Evolutionary conservation across 2,329 filamentous ascomycete genomes (phyloP), one percentile per base, ranked within the genome.

Genomic region (Aureobasidium sp.): DNA sequence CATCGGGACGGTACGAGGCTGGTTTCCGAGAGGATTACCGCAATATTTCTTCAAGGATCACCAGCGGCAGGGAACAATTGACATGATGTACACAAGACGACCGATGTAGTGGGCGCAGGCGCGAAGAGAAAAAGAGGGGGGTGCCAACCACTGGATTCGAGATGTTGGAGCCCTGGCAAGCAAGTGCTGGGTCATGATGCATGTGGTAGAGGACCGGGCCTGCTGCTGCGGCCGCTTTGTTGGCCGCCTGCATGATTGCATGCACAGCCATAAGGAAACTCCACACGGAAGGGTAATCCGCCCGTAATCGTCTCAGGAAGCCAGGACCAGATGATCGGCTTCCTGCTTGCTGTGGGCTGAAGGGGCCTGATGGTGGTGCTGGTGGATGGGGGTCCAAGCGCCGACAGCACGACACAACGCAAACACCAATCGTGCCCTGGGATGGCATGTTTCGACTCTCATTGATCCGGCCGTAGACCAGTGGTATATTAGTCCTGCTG

Each of bases 161-260:
- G 14, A 24, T 49, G 45, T 40, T 35, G 44, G n/a, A 42, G 40
- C 33, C 45, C 45, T 49, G 45, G 44, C 5, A 40, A 50, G 24
- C n/a, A 31, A 39, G 54, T 59, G 44, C 54, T 59, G 33, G 42
- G 22, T 29, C 44, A 57, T 47, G 29, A 39, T 50, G 57, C 57
- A 50, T 31, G 45, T 60, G 29, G 57, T 50, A 50, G 35, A 60
- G 37, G 57, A 50, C 57, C n/a, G 35, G 8, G 33, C 44, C 44
- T 60, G 57, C 45, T 60, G 57, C 57, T 60, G 57, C 57, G 57
- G 57, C 57, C 57, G 57, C 45, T 50, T 60, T 60, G 57, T 60
- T 60, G 57, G 45, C 57, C 57, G 44, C 45, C 57, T 60, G 57
- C 57, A 60, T 40, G 24, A 7, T 60, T 50, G 44, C 57, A 60